These are phyloP conservation scores for Russula compacta DNA, from an alignment of 768 basidiomycete species.

Conservation along the genomic window DNA sequence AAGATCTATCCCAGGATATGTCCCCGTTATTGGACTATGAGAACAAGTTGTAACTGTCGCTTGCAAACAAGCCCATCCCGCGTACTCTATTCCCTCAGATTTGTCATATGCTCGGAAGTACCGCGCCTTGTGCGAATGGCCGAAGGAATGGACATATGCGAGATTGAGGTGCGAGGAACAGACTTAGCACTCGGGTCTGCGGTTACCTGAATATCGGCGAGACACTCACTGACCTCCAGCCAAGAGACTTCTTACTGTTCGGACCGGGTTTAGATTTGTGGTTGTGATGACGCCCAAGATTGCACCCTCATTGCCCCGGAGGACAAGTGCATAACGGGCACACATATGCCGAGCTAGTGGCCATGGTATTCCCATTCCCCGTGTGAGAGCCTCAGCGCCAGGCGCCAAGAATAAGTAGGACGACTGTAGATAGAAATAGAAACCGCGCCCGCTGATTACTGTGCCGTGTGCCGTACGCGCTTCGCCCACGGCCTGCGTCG, in stretches of 20 bases:
- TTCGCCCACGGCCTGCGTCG: not conserved
- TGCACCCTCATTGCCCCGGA: not conserved
- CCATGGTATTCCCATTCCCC: no score
- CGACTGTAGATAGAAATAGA: no score
- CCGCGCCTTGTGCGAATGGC: not conserved
- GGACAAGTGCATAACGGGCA: not conserved
- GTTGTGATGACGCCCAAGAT: not conserved
- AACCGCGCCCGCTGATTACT: not conserved
- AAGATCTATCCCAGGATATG: not conserved
- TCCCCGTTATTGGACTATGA: not conserved
- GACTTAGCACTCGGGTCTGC: not conserved
- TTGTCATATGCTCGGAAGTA: not conserved
- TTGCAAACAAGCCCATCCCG: not conserved
- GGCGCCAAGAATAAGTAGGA: no score
- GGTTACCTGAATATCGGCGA: no score
- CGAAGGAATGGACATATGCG: not conserved
- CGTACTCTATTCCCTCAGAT: not conserved
- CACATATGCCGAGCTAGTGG: no score
- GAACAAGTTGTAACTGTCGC: not conserved
- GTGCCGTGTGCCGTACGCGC: not conserved
- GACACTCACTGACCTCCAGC: no score
- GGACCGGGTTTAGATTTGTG: not conserved
- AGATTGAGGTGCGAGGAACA: not conserved
- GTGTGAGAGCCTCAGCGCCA: no score
- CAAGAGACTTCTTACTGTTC: no score